A percentile compares a stretch with the other conserved stretches of the same genome.
Conservation (phyloP, 805 yeast genomes). For the Jamesozyma gamospora region DNA sequence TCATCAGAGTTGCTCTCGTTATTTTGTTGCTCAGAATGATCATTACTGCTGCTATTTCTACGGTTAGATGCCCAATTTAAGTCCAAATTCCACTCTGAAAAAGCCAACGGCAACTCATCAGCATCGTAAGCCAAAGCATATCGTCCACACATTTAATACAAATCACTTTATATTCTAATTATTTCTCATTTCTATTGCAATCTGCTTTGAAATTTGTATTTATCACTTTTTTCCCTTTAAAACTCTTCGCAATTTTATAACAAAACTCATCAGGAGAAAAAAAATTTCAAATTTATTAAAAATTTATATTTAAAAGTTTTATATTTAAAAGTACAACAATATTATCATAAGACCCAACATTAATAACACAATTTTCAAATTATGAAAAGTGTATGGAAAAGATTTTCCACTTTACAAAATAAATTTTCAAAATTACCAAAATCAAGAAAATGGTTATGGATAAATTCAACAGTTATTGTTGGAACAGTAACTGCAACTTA, state of each 20-base stretch:
- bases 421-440: background rate
- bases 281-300: too few relatives aligned
- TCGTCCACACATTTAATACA: constrained; percentile 49
- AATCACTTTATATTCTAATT: too few relatives aligned
- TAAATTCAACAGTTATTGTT: background rate
- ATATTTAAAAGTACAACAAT: too few relatives aligned
- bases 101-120: constrained; percentile 14
- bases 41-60: background rate
- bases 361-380: background rate
- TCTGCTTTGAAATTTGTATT: too few relatives aligned
- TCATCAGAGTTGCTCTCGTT: constrained; percentile 4
- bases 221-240: too few relatives aligned
- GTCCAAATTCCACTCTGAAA: constrained; percentile 4
- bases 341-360: too few relatives aligned
- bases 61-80: background rate
- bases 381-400: background rate
- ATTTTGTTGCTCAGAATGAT: too few relatives aligned
- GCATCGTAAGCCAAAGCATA: constrained; percentile 36
- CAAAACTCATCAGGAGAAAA: too few relatives aligned
- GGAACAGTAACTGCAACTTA: constrained; percentile 1
- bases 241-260: too few relatives aligned
- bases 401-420: background rate
- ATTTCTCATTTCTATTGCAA: too few relatives aligned
- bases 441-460: background rate
- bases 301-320: too few relatives aligned